Evolutionary conservation across 2,329 filamentous ascomycete genomes (phyloP), one percentile per base, ranked within the genome.

Genomic region (Paraconiothyrium sp.): DNA sequence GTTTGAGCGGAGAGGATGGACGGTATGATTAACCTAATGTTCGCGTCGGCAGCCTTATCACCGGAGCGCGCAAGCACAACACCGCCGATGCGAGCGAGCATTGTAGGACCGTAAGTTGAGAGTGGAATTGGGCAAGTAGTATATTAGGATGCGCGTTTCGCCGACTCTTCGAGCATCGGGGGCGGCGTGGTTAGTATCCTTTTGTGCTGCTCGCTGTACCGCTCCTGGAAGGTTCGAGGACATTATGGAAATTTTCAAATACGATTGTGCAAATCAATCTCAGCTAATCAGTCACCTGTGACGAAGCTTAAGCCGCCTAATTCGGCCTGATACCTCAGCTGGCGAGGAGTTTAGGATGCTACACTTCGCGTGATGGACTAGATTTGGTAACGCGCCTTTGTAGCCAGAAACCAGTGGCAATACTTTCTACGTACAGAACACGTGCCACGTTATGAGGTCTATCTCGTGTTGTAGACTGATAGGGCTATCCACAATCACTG

Each of bases 51-150:
- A 30, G 74, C 75, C 64, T 79, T 79, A 58, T 78, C 76, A 8
- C 76, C 76, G 4, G 81, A 81, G 59, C 83, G 72, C 1, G 78
- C 82, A 32, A 84, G 78, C 7, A 74, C 78, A 16, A 84, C 67
- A 55, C 82, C 80, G 16, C 82, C 82, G 0, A 84, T 68, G 2
- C 65, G 62, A 50, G 65, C 70, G 47, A 50, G 61, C 37, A 49
- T 66, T 11, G 60, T 77, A 47, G 55, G 64, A 20, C 62, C 75
- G 50, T 73, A 75, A 11, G 59, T 68, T 1, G 61, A 51, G 0
- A 78, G 50, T 13, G 66, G 57, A 0, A 63, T 51, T 1, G 72
- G 83, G 0, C 80, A 81, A 0, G 78, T 9, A 0, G 73, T 71
- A 20, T 76, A 72, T 54, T 77, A 76, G 57, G 59, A 73, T 20